Percentiles rank a stretch among this genome's conserved stretches.
phyloP scores from a whole-genome alignment of 306 rosid genomes.

The Datisca glomerata region DNA sequence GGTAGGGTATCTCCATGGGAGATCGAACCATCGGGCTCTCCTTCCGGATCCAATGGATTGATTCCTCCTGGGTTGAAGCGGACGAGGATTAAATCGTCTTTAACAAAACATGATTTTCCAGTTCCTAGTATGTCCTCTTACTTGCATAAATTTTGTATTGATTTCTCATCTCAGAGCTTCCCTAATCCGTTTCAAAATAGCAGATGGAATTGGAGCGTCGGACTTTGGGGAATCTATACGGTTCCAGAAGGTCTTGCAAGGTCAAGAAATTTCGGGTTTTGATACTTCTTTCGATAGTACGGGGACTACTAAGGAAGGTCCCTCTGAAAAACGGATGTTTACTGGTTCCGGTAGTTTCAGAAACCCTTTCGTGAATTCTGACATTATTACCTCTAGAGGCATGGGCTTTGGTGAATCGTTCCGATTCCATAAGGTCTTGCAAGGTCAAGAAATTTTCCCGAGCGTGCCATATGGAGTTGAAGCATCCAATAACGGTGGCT shows the following conservation, averaged over 20 bases:
- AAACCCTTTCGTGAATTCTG: constrained; percentile 33
- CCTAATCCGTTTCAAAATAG: constrained; percentile 7
- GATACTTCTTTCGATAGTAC: constrained; percentile 46
- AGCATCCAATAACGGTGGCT: constrained; percentile 37
- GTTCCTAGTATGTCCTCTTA: constrained; percentile 41
- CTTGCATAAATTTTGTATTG: neutral
- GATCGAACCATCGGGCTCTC: constrained; percentile 74
- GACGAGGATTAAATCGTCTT: constrained; percentile 52
- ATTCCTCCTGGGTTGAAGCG: constrained; percentile 73
- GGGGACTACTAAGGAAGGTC: constrained; percentile 32
- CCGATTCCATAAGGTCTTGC: constrained; percentile 99
- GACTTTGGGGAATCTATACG: constrained; percentile 93
- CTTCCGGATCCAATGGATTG: constrained; percentile 41
- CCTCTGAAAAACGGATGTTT: constrained; percentile 50
- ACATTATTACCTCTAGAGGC: constrained; percentile 42
- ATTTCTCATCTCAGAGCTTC: constrained; percentile 3
- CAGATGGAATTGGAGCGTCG: constrained; percentile 78
- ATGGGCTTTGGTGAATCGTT: constrained; percentile 70
- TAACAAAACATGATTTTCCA: constrained; percentile 53
- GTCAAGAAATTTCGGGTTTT: constrained; percentile 92
- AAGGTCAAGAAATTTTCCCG: constrained; percentile 99
- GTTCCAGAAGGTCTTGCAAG: constrained; percentile 99
- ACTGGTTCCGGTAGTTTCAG: constrained; percentile 46
- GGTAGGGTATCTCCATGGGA: constrained; percentile 99
- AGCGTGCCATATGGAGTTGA: constrained; percentile 49